These are phyloP conservation scores for Voacanga thouarsii DNA, from an alignment of 257 asterid species.

Conservation along the genomic window DNA sequence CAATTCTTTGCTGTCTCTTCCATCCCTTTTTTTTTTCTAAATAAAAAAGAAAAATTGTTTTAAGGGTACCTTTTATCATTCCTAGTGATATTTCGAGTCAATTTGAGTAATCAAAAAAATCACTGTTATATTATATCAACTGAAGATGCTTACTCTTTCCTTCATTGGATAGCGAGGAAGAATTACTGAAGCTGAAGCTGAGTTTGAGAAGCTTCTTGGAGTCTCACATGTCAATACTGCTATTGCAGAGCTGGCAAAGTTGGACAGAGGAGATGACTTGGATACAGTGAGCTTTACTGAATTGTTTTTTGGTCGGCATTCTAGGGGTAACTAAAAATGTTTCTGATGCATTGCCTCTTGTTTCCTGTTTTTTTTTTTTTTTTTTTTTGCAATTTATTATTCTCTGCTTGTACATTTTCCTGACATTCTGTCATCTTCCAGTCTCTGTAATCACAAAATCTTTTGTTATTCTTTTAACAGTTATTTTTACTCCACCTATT, in stretches of 20 bases:
- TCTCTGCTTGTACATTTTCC: neutral
- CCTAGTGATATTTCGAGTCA: neutral
- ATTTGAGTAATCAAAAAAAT: neutral
- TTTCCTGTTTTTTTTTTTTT: neutral
- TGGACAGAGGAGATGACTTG: constrained; percentile 65
- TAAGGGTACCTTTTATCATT: neutral
- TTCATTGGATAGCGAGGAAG: constrained; percentile 63
- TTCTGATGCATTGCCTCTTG: neutral
- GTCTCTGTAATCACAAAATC: neutral
- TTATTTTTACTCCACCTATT: constrained; percentile 37
- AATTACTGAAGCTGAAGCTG: constrained; percentile 71
- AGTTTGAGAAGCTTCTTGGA: constrained; percentile 80
- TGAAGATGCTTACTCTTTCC: neutral
- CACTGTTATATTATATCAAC: neutral
- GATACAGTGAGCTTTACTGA: constrained; percentile 50
- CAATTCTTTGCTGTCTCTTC: neutral
- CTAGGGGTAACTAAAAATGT: constrained; percentile 54
- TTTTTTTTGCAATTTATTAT: neutral
- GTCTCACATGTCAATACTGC: constrained; percentile 65
- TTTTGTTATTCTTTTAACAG: neutral
- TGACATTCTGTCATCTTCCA: neutral
- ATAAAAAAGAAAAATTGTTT: too few relatives aligned
- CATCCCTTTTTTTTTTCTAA: neutral
- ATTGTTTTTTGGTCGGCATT: constrained; percentile 66
- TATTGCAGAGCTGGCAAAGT: constrained; percentile 68